Evolutionary conservation across 306 rosid species (phyloP), one percentile per base, ranked within the genome.

Genomic region (Rosa chinensis): DNA sequence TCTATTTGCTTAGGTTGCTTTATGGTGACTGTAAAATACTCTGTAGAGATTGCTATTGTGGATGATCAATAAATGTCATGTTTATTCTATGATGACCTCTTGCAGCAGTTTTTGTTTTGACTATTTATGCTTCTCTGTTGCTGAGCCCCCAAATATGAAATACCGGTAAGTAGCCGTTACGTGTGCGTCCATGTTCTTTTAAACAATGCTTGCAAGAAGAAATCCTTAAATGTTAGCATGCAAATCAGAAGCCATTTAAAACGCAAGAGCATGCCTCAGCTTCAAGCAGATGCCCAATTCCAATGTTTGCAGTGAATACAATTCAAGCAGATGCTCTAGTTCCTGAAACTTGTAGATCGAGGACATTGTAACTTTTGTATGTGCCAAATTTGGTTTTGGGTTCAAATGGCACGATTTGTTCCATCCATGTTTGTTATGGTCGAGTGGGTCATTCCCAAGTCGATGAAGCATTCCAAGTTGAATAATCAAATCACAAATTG

Each of bases 21-120:
- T 61, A 20, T 28, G 77, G 80, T 37, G 42, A 50, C 70, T 78
- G 88, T 82, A 80, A 86, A 82, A 49, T 69, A 73, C 77, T 16
- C 12, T 58, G 43, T 72, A 74, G 74, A 79, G 28, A 59, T 78
- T 81, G 44, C 62, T 66, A 10, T 11, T 40, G 28, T 70, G 70
- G 14, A 37, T 50, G 66, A 75, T 66, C 70, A 39, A 79, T 79
- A 72, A 79, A 76, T 12, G 58, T 56, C 16, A 20, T 72, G 45
- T 20, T 67, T 40, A 79, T 72, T 66, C 39, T 16, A 18, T 62
- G 74, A 61, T 21, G 9, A 13, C 25, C 52, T 44, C 35, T 69
- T 43, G 68, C 1, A 17, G 69, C 37, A 23, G 25, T 17, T 56
- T 67, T 2, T 56, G 18, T n/a, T 39, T n/a, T 53, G 23, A 0